A percentile compares a stretch with the other conserved stretches of the same genome.
Conservation (phyloP, 2,329 filamentous ascomycete species). For the Diaporthe vaccinii region DNA sequence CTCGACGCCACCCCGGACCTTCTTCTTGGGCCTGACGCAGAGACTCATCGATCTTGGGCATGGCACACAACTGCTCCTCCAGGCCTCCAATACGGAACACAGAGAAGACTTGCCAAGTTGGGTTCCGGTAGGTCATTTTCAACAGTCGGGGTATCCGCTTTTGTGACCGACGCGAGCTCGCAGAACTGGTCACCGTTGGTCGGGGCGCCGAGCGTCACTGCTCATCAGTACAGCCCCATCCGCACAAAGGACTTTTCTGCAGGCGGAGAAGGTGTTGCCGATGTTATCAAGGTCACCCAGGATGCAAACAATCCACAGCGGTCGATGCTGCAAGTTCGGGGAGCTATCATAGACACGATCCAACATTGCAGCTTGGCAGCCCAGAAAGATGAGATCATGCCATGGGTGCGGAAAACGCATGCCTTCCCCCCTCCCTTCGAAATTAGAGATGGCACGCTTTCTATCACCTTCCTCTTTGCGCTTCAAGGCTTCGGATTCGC, state of each 20-base stretch:
- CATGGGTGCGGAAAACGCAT: not conserved
- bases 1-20: not conserved
- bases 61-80: not conserved
- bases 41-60: not conserved
- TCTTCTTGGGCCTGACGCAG: not conserved
- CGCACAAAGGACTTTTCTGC: not conserved
- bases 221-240: not conserved
- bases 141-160: not conserved
- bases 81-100: not conserved
- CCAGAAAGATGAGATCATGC: not conserved
- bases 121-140: not conserved
- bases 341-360: not conserved
- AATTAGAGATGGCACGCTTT: not conserved
- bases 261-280: not conserved
- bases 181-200: not conserved
- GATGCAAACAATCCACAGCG: not conserved
- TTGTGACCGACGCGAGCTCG: not conserved
- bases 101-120: not conserved
- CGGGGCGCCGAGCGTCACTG: not conserved
- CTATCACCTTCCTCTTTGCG: not conserved
- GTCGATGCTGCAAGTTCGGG: not conserved
- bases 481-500: not conserved
- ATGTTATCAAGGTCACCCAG: not conserved
- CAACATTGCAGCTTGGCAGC: not conserved
- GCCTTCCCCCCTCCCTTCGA: not conserved